Base-by-base conservation (phyloP, 2,329 filamentous ascomycete genomes). In the Penicillium decumbens region DNA sequence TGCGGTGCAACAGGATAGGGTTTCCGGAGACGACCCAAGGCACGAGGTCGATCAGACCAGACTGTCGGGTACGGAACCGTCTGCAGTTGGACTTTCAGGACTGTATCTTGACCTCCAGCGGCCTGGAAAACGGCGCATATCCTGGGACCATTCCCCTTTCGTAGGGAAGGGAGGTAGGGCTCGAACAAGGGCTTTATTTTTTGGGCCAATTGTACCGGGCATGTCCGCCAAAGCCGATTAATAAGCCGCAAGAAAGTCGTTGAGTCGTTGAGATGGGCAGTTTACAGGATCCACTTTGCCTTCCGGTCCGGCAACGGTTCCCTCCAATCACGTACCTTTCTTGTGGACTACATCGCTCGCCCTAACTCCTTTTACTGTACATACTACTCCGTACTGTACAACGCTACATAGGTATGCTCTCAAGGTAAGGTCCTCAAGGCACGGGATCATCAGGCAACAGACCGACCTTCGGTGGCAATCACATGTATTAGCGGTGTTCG, bases 21-120 rank as follows among this genome's bases (percentile, higher is more conserved):
- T 41, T 47, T 18, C 43, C 42, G 51, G 40, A 40, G 33, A 30
- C 29, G 55, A 51, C 37, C 50, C 53, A 55, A 45, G 53, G 54
- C 45, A 47, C 48, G 43, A 44, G 40, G 53, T 47, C 50, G 53
- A 56, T 56, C 53, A 51, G 48, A 49, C 49, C 55, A 58, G 29
- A 42, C 49, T 51, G 50, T 52, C 55, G 53, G 54, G 50, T 50
- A 49, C 42, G 47, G 51, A 48, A 47, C 39, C 52, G 49, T 51
- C 51, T 49, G 53, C 51, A 47, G 33, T 41, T 23, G 4, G 33
- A 23, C 33, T 29, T 18, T 10, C 28, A 29, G 28, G 10, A n/a
- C 25, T 51, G 44, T 52, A 54, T 45, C 38, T 51, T 42, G 49
- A 54, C 46, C 50, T 51, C 51, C 51, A 15, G 8, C 29, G 18